Base-by-base conservation (phyloP, 805 yeast genomes). In the Teunomyces lycoperdinae region DNA sequence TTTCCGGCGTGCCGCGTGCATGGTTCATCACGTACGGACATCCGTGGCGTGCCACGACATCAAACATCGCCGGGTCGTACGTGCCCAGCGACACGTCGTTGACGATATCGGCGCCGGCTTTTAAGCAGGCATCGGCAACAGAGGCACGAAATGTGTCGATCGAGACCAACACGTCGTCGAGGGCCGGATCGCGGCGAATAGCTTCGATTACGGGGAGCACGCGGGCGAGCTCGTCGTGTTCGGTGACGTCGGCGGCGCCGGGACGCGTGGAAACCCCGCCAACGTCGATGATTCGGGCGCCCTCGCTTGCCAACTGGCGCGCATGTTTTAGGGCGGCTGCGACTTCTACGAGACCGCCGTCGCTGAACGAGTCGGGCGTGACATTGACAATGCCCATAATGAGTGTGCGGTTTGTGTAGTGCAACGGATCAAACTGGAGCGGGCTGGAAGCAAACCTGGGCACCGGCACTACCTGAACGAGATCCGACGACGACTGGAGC, bases 221-320 rank as follows among this genome's bases (percentile, higher is more conserved):
- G 38, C 98, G 68, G 2, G 57, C 58, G 42, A 87, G 56, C 62
- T 94, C 99, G 47, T 80, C 91, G n/a, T 77, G 78, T 16, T 64
- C 76, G 2, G 77, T 58, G 0, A 86, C 84, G 46, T 81, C 88
- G 0, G 54, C 58, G 1, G 95, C 81, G 1, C 89, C 89, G 0
- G 99, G 99, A 44, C 95, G 77, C 0, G 99, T 94, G 1, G 97
- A 89, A 48, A 89, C 88, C 1, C 99, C 99, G 7, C 99, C 99
- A 46, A 94, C 77, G 63, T 94, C 99, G 33, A 94, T 74, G 28
- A 94, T 87, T 26, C 74, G 73, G n/a, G 90, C 88, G 1, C 89
- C 90, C 17, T 76, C 68, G 0, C 63, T 57, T 5, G 81, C 75
- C 75, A 87, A 76, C 33, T 65, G 53, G 35, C 66, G 61, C 0